These are phyloP conservation scores for Zizania latifolia DNA, from an alignment of 176 grass and related monocot species.

Conservation along the genomic window DNA sequence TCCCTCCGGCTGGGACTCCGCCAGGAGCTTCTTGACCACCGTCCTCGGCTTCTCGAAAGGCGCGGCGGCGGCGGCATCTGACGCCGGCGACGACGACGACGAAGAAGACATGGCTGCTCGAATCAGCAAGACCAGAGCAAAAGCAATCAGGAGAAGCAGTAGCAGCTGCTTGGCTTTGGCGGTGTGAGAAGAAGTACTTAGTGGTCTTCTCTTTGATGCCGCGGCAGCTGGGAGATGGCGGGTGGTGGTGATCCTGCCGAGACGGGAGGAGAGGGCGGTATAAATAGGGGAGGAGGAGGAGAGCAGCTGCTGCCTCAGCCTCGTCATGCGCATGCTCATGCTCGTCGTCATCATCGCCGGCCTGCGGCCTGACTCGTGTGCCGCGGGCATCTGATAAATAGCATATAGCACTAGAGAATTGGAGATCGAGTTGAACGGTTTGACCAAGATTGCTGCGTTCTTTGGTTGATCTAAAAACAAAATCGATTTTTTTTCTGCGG, in stretches of 20 bases:
- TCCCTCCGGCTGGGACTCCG: conserved; percentile 68
- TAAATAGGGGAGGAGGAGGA: conserved; percentile 23
- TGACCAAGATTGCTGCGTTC: not conserved
- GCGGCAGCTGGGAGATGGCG: not conserved
- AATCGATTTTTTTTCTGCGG: not conserved
- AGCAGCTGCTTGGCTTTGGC: not conserved
- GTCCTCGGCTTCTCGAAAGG: conserved; percentile 47
- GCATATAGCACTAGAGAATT: not conserved
- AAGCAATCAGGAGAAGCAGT: not conserved
- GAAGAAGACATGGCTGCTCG: conserved; percentile 32
- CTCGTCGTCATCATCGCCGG: conserved; percentile 13
- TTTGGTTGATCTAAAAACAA: not conserved
- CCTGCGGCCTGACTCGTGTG: too few species aligned
- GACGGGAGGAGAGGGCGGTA: not conserved
- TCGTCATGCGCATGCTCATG: too few species aligned
- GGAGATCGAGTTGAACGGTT: not conserved
- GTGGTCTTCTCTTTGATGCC: not conserved
- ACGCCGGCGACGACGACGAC: not conserved
- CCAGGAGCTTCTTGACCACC: conserved; percentile 60
- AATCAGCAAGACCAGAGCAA: not conserved
- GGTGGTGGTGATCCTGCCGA: not conserved
- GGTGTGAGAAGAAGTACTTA: not conserved
- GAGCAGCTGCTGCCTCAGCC: not conserved
- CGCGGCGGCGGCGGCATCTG: not conserved
- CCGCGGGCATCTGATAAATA: not conserved